Conservation (phyloP, 202 grass and related monocot genomes). For the Elaeis oleifera region DNA sequence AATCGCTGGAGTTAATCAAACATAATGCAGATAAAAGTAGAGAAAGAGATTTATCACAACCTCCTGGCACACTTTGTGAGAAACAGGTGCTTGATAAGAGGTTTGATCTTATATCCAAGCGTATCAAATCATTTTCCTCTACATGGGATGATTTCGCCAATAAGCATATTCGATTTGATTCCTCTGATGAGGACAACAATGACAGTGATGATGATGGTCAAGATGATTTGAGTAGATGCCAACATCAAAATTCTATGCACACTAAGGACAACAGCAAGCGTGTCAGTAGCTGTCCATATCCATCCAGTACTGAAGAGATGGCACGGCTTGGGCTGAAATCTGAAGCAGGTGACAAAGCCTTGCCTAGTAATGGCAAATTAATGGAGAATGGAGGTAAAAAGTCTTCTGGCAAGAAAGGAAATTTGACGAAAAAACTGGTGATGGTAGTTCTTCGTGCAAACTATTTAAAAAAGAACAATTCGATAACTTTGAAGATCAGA, state of each 20-base stretch:
- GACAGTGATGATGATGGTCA: constrained; percentile 19
- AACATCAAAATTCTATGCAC: constrained; percentile 23
- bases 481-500: constrained; percentile 19
- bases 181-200: constrained; percentile 50
- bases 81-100: constrained; percentile 55
- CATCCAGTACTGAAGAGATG: constrained; percentile 82
- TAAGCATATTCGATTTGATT: constrained; percentile 77
- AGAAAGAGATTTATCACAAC: constrained; percentile 36
- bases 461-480: constrained; percentile 37
- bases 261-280: constrained; percentile 36
- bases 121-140: constrained; percentile 33
- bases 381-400: constrained; percentile 22
- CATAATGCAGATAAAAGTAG: constrained; percentile 29
- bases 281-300: constrained; percentile 72
- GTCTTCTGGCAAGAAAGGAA: constrained; percentile 46
- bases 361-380: constrained; percentile 28
- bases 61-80: constrained; percentile 28
- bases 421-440: constrained; percentile 27
- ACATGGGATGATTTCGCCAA: constrained; percentile 29
- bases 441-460: constrained; percentile 34
- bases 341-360: constrained; percentile 38
- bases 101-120: constrained; percentile 48
- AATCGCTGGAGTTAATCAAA: constrained; percentile 20
- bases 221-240: constrained; percentile 19
- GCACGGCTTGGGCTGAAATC: constrained; percentile 61